Evolutionary conservation across 805 yeast genomes (phyloP).

Genomic region (Lachancea nothofagi): DNA sequence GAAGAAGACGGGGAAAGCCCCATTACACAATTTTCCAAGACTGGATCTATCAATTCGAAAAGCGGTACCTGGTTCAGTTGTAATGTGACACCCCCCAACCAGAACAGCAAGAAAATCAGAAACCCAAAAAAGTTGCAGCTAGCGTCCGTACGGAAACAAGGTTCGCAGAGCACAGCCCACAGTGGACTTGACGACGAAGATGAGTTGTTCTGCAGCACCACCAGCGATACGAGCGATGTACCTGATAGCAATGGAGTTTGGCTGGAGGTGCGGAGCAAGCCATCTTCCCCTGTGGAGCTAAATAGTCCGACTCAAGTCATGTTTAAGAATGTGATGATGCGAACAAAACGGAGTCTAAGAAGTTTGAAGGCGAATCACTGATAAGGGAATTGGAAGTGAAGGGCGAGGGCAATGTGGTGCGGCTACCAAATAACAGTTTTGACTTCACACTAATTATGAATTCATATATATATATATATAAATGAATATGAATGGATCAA

Average conservation of each 20-base stretch:
- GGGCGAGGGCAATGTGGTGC: no score
- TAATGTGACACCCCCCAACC: slow-evolving; percentile 13
- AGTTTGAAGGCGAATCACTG: slow-evolving; percentile 4
- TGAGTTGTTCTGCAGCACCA: slow-evolving; percentile 3
- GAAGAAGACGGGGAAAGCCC: not conserved
- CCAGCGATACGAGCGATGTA: slow-evolving; percentile 1
- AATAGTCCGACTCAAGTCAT: slow-evolving; percentile 3
- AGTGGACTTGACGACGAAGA: slow-evolving; percentile 2
- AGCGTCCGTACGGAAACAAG: not conserved
- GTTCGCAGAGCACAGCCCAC: not conserved
- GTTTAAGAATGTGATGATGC: slow-evolving; percentile 10
- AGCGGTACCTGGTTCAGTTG: slow-evolving; percentile 12
- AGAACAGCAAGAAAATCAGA: not conserved
- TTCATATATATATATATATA: slow-evolving; percentile 1
- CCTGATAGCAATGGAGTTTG: slow-evolving; percentile 10
- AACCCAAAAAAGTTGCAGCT: slow-evolving; percentile 4
- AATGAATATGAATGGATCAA: slow-evolving; percentile 1
- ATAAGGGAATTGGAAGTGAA: no score
- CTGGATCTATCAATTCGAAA: slow-evolving; percentile 3
- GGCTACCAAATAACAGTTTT: no score
- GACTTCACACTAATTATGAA: no score
- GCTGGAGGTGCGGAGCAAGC: slow-evolving; percentile 6
- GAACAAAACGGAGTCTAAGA: slow-evolving; percentile 10
- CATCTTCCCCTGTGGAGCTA: slow-evolving; percentile 2
- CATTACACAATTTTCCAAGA: slow-evolving; percentile 1